Base-by-base conservation (phyloP, 2,329 filamentous ascomycete species). In the Hymenoscyphus scutula region DNA sequence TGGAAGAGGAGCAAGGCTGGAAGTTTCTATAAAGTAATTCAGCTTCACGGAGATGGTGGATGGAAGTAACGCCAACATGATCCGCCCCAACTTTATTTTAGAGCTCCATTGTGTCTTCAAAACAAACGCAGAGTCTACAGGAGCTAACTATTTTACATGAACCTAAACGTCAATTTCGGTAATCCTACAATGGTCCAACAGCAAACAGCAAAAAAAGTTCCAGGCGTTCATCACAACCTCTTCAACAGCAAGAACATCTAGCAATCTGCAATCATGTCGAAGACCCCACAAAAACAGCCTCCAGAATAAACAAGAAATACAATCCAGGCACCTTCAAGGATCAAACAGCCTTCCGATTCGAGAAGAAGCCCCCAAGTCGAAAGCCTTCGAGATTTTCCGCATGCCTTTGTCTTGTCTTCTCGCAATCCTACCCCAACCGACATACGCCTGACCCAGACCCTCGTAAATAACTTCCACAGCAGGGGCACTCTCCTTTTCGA, bases 401-500 rank as follows among this genome's bases (percentile, higher is more conserved):
- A 53, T 58, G 53, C 59, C 62, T 60, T 67, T 71, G 41, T 68
- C 62, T 51, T 69, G 65, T 59, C 68, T 69, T 58, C 56, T 67
- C 0, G 62, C 70, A 30, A 68, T 53, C 23, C 56, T 64, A 45
- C 70, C 70, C 69, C 69, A 71, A 30, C 37, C 51, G 27, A 55
- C 64, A 59, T 45, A 25, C 29, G 15, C n/a, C 13, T 23, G 19
- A 23, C 54, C 58, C 23, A 34, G 37, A 37, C 53, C 32, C 11
- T 58, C 51, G 61, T 66, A 67, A 13, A 68, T 45, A n/a, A 57
- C 59, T 17, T 62, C 37, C 10, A 53, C 61, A 48, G 55, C 64
- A 11, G 55, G 4, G 10, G 53, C 48, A 27, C 59, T 48, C 6
- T 63, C 64, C 25, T 64, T 60, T 1, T 66, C 62, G 23, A 66